phyloP scores from a whole-genome alignment of 177 flowering plant species.

The Vitis hybrid region DNA sequence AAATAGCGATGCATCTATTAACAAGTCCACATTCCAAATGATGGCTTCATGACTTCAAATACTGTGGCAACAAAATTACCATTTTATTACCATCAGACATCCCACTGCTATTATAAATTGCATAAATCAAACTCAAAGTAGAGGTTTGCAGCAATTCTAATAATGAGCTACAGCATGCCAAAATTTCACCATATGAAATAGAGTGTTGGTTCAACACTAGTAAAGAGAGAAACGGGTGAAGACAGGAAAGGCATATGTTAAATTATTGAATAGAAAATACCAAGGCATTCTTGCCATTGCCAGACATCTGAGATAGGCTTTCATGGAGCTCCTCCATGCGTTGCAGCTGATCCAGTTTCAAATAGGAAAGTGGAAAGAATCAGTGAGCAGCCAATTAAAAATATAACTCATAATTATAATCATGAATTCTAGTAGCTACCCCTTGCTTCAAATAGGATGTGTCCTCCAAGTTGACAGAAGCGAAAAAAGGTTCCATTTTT shows the following conservation, averaged over 20 bases:
- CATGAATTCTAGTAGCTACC: slow-evolving; percentile 27
- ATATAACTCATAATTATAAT: not conserved
- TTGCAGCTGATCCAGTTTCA: slow-evolving; percentile 29
- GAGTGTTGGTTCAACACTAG: not conserved
- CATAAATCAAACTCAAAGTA: not conserved
- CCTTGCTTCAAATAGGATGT: slow-evolving; percentile 52
- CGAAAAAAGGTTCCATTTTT: slow-evolving; percentile 57
- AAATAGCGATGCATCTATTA: not conserved
- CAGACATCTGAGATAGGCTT: slow-evolving; percentile 26
- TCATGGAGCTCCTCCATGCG: slow-evolving; percentile 40
- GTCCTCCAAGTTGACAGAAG: slow-evolving; percentile 41
- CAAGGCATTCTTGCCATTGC: slow-evolving; percentile 22
- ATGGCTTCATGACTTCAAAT: not conserved
- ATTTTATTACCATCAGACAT: not conserved
- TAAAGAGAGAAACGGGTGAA: not conserved
- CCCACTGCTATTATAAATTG: not conserved
- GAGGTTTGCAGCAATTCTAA: not conserved
- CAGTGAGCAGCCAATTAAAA: slow-evolving; percentile 1
- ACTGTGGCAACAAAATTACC: not conserved
- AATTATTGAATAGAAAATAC: slow-evolving; percentile 23
- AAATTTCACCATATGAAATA: not conserved
- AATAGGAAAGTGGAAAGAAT: slow-evolving; percentile 2
- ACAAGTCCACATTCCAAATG: not conserved
- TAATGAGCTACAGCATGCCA: not conserved
- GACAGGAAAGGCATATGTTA: not conserved